Base-by-base conservation (phyloP, 2,329 filamentous ascomycete genomes). In the Daldinia eschscholtzii region DNA sequence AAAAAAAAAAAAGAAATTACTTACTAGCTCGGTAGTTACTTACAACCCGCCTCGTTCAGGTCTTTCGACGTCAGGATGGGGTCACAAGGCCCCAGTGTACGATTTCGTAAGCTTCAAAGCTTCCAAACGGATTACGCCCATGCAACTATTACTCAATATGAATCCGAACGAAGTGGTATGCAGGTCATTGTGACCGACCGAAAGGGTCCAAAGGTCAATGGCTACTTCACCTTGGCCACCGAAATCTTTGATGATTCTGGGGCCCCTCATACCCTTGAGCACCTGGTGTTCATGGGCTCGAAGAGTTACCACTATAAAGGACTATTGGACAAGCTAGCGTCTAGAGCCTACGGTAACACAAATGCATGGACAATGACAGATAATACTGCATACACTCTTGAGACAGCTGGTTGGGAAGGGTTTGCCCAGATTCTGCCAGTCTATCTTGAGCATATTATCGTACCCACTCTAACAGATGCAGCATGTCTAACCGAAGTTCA, bases 191-290 rank as follows among this genome's bases (percentile, higher is more conserved):
- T 98, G 57, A 93, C 97, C 73, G 92, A 98, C 79, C 91, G 94
- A 74, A 90, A 96, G 78, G 95, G 96, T 0, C 96, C 96, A n/a
- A 98, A 98, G 80, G 88, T 98, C 68, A 92, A 93, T 73, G 96
- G 96, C 37, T 97, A 97, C 81, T 99, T 99, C 81, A 92, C 94
- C 37, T 87, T 99, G 60, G 96, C 96, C 37, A 99, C 96, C 2
- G 96, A 99, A 81, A 98, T 99, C 75, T 92, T 97, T 75, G 96
- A 99, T 82, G 94, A 99, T 80, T 98, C 95, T 10, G 96, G 96
- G 44, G 92, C 96, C 13, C 96, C 92, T 4, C 92, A 95, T 77
- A 94, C 92, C 0, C 84, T 95, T n/a, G 92, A 95, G 81, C 92
- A 94, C 79, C 82, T 95, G 13, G 85, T 93, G 71, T 95, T 94